Base-by-base conservation (phyloP, 345 rosid genomes). In the Brassica rapa region DNA sequence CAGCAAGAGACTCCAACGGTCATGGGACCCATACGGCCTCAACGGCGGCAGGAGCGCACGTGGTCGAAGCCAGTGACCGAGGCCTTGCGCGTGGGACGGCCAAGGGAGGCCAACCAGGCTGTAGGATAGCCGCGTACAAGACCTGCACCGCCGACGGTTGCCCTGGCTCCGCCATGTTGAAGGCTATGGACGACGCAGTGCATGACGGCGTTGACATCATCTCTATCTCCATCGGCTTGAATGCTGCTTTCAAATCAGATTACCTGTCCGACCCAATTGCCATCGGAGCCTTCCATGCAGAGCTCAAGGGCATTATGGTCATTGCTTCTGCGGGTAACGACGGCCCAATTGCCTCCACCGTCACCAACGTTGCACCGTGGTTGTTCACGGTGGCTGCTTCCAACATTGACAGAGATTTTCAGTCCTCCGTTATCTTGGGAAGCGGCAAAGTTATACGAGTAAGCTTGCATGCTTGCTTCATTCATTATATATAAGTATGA, bases 11-110 rank as follows among this genome's bases (percentile, higher is more conserved):
- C 72, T 24, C 53, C 53, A 62, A 70, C 49, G 84, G 86, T 15
- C 90, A 87, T 57, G 88, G 90, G 25, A 87, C 87, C 3, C 87
- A 83, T 76, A 85, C 90, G 3, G 80, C 88, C 1, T 82, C 88
- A 8, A 84, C 85, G 5, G 87, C 83, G 0, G 87, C 76, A 1
- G 89, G 89, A 8, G 68, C 86, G 0, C 78, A 61, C 11, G 87
- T 86, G 12, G 65, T 64, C 3, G 83, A 82, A 3, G 87, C 86
- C 8, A 83, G 84, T 3, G 62, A 78, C 51, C 68, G 78, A 11
- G 87, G 90, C 21, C 79, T 85, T 21, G 88, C 87, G 1, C 79
- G 75, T 0, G 88, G 88, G n/a, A 81, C 76, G 19, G 64, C 72
- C n/a, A 72, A 77, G 25, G 85, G 85, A 0, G 85, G 79, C 33